Conservation (phyloP, 352 stramenopile genomes). For the Globisporangium spinosum region DNA sequence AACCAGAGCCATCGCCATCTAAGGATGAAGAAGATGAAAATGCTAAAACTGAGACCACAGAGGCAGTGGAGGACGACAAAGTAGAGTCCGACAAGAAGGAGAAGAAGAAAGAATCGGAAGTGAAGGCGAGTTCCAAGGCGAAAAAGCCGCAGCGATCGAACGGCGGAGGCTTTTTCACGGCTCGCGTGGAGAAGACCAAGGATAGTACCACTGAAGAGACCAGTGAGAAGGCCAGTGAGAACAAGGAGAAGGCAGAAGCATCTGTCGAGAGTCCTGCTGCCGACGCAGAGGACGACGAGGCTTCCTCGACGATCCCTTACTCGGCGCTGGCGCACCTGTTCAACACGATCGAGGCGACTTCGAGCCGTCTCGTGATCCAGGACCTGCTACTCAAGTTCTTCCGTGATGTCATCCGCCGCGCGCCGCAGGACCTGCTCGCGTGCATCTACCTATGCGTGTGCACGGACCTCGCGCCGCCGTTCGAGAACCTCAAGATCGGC, state of each 20-base stretch:
- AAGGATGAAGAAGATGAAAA: not conserved
- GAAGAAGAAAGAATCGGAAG: not conserved
- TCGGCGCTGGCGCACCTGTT: conserved; percentile 65
- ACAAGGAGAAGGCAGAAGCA: conserved; percentile 6
- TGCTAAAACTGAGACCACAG: not conserved
- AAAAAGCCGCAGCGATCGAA: conserved; percentile 6
- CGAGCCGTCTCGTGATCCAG: conserved; percentile 79
- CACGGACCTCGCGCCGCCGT: conserved; percentile 92
- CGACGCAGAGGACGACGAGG: conserved; percentile 5
- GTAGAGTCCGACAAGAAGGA: not conserved
- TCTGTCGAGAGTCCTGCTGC: conserved; percentile 10
- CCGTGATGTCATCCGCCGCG: conserved; percentile 63
- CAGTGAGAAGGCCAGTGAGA: conserved; percentile 20
- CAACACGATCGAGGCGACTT: conserved; percentile 69
- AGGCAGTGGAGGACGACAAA: not conserved
- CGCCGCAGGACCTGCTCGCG: conserved; percentile 80
- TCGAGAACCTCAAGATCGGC: conserved; percentile 97
- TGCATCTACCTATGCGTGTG: conserved; percentile 91
- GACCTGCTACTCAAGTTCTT: conserved; percentile 87
- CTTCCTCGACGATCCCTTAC: conserved; percentile 35
- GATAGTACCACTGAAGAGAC: conserved; percentile 7
- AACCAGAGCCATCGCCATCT: not conserved
- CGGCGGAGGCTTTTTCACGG: conserved; percentile 31
- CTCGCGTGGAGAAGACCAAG: conserved; percentile 24
- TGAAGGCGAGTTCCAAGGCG: conserved; percentile 1